Base-by-base conservation (phyloP, 192 early-diverging fungal species). In the Jimgerdemannia flammicorona region DNA sequence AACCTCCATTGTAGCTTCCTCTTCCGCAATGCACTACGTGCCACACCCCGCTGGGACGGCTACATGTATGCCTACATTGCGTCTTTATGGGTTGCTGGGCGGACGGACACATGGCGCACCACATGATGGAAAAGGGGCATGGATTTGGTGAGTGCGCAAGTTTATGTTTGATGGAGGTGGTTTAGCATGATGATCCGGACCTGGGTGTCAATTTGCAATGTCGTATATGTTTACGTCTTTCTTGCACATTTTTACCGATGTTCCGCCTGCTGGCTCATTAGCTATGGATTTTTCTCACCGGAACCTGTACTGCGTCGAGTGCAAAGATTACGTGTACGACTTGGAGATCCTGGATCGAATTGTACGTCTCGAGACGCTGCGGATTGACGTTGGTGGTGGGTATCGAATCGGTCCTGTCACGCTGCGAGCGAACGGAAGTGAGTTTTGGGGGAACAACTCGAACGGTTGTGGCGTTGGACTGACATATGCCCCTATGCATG, bases 311-410 rank as follows among this genome's bases (percentile, higher is more conserved):
- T 97, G 96, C 74, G 64, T 65, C 7, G 81, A 84, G 18, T 97
- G 96, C 83, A 84, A 90, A 70, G 94, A 96, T 78, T 96, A 96
- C 79, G 85, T 97, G 1, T 93, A 93, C 78, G 96, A 97, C 79
- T 70, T 83, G 3, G 91, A 92, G 49, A 85, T 96, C 14, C 86
- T 90, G n/a, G 84, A 80, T 73, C 67, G 76, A 68, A 44, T 72
- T 71, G 64, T 81, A 76, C 66, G 69, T 67, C 17, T 40, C 65
- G 68, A 77, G 70, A 20, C 78, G 29, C 63, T 80, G 69, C 0
- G 79, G 75, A 59, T 78, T 77, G 40, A 75, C 77, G 11, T 78
- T 78, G 6, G 77, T 77, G 65, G 78, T 69, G 75, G 73, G 67
- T 77, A 72, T 80, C 75, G n/a, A 49, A 64, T 41, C 29, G 29